phyloP scores from a whole-genome alignment of 352 stramenopile genomes.

The Nothophytophthora sp. region DNA sequence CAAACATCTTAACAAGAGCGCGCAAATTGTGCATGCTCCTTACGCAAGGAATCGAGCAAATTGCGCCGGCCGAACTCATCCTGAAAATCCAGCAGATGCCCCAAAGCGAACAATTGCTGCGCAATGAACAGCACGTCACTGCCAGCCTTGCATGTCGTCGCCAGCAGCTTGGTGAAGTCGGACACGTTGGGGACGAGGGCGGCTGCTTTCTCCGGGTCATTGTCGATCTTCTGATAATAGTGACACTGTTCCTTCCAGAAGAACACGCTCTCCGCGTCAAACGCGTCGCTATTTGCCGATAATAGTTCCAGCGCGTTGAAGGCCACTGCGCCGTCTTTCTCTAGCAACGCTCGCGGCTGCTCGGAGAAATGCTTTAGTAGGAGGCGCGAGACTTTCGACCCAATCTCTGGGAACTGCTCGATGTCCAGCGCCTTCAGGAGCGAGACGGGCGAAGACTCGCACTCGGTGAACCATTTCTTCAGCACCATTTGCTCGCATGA shows the following conservation, averaged over 20 bases:
- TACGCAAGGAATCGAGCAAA: slow-evolving; percentile 68
- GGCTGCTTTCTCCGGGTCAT: slow-evolving; percentile 52
- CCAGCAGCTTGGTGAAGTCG: slow-evolving; percentile 71
- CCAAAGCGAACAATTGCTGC: slow-evolving; percentile 65
- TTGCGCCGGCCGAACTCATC: slow-evolving; percentile 79
- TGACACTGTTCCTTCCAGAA: slow-evolving; percentile 84
- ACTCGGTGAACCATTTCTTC: slow-evolving; percentile 61
- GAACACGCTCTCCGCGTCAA: slow-evolving; percentile 62
- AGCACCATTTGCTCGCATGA: slow-evolving; percentile 79
- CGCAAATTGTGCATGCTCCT: slow-evolving; percentile 5
- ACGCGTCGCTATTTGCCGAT: slow-evolving; percentile 35
- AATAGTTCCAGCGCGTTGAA: slow-evolving; percentile 55
- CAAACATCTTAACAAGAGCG: background rate
- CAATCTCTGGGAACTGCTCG: slow-evolving; percentile 56
- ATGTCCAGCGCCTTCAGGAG: slow-evolving; percentile 67
- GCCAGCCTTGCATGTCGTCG: slow-evolving; percentile 41
- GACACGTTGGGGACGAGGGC: slow-evolving; percentile 62
- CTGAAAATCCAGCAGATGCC: slow-evolving; percentile 72
- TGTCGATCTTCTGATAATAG: slow-evolving; percentile 68
- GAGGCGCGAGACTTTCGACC: slow-evolving; percentile 48
- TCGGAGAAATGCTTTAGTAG: slow-evolving; percentile 49
- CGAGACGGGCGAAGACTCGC: slow-evolving; percentile 47
- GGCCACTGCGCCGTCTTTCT: slow-evolving; percentile 30
- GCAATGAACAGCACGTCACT: slow-evolving; percentile 65
- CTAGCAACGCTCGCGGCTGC: slow-evolving; percentile 28